Base-by-base conservation (phyloP, 441 rosid species). In the Adansonia rubrostipa region DNA sequence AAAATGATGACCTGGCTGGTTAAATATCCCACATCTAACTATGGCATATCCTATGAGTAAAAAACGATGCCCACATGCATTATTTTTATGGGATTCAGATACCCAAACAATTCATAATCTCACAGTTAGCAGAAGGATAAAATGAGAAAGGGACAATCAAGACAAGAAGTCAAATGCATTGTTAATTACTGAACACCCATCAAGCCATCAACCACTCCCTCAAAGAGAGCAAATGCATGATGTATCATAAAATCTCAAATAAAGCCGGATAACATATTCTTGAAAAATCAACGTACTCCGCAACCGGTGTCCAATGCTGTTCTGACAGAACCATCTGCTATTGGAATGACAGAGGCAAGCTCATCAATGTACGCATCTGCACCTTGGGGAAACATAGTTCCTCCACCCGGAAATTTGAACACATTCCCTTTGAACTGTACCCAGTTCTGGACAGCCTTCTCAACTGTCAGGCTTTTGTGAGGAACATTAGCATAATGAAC, bases 281-380 rank as follows among this genome's bases (percentile, higher is more conserved):
- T 24, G 58, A 58, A 66, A 15, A 40, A 63, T 22, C 20, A 61
- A 83, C 91, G 63, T 87, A 91, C 94, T 14, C 92, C 94, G 80
- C 94, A 91, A 63, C 94, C 92, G 7, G 94, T 91, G 81, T 91
- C 94, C 78, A 91, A 65, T 1, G 94, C 94, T 3, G 94, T 91
- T 82, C 94, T 82, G 53, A 91, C 88, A 13, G 90, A 74, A 4
- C 91, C 94, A 53, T 91, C 90, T 48, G 82, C 82, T 73, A 89
- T 88, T 1, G 92, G 94, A 66, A 91, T 91, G 45, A 89, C 88
- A 7, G 87, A 77, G 56, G 92, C 92, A 20, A 91, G 85, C 81
- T 88, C 90, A 14, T 88, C 89, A 11, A 91, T 91, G 81, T 88
- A 89, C 0, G 92, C 92, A 83, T 91, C 94, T 0, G 92, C 94